Evolutionary conservation across 495 filamentous ascomycete species (phyloP).

Genomic region (Daldinia decipiens): DNA sequence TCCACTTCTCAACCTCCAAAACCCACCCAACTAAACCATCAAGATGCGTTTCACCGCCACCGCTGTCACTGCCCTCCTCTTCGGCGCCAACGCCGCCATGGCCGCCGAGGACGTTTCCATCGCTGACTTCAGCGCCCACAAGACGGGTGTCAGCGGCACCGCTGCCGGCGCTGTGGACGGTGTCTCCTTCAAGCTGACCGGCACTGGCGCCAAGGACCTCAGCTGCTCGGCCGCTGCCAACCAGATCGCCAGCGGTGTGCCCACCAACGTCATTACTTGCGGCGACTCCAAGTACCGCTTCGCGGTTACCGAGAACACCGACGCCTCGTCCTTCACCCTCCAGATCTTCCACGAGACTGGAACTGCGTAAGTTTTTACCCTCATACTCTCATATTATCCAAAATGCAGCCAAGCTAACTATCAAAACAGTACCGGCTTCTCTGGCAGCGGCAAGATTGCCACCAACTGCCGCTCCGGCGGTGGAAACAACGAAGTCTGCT

Average conservation of each 20-base stretch:
- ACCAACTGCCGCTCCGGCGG: conserved; percentile 31
- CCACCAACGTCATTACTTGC: conserved; percentile 12
- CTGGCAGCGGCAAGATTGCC: conserved; percentile 6
- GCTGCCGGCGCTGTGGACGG: conserved; percentile 21
- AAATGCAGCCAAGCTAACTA: conserved; percentile 1
- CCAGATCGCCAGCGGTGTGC: conserved; percentile 1
- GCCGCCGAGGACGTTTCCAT: conserved; percentile 29
- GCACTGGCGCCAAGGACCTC: conserved; percentile 19
- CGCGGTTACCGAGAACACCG: conserved; percentile 5
- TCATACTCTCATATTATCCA: neutral
- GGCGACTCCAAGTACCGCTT: conserved; percentile 29
- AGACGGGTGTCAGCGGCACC: conserved; percentile 16
- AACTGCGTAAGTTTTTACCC: conserved; percentile 23
- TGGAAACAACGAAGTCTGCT: conserved; percentile 17
- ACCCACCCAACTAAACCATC: neutral
- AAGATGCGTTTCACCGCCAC: conserved; percentile 38
- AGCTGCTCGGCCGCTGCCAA: conserved; percentile 18
- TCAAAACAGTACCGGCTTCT: conserved; percentile 12
- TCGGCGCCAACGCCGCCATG: conserved; percentile 22
- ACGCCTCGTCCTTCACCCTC: conserved; percentile 13
- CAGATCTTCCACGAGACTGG: conserved; percentile 17
- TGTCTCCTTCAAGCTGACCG: conserved; percentile 27
- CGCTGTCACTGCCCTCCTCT: conserved; percentile 15
- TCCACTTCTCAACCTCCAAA: neutral
- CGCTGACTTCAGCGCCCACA: conserved; percentile 18